Evolutionary conservation across 2,329 filamentous ascomycete genomes (phyloP).

Genomic region (Aspergillus fijiensis): DNA sequence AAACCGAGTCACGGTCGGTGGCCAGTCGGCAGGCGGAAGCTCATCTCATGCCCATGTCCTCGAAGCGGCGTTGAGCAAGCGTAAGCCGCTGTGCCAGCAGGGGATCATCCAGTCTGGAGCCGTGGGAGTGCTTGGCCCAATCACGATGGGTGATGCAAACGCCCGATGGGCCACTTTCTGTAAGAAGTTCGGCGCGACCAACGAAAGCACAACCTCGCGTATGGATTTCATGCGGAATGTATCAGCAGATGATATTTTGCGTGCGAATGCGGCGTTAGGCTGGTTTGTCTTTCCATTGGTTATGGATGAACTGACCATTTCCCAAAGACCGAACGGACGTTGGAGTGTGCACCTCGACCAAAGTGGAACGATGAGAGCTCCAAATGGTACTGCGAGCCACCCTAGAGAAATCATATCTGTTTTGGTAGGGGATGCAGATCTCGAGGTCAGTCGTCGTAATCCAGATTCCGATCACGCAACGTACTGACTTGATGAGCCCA

Average conservation of each 20-base stretch:
- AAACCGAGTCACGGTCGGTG: not conserved
- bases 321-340: not conserved
- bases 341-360: not conserved
- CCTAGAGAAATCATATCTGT: not conserved
- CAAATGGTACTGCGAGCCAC: not conserved
- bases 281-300: not conserved
- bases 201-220: not conserved
- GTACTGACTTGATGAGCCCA: not conserved
- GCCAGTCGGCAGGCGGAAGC: conserved; percentile 3
- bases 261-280: not conserved
- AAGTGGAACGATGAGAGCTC: accelerated
- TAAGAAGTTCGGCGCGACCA: not conserved
- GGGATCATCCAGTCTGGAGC: conserved; percentile 2
- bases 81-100: conserved; percentile 1
- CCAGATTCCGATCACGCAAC: too few species aligned
- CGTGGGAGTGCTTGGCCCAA: not conserved
- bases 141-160: not conserved
- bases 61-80: not conserved
- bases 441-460: not conserved
- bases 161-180: not conserved
- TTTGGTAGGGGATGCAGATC: not conserved
- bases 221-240: not conserved
- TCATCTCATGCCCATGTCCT: conserved; percentile 5
- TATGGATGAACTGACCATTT: not conserved
- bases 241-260: not conserved